A percentile compares a stretch with the other conserved stretches of the same genome.
These are phyloP conservation scores for Fusarium sp. DNA, from an alignment of 2,329 filamentous ascomycete genomes.

Conservation along the genomic window DNA sequence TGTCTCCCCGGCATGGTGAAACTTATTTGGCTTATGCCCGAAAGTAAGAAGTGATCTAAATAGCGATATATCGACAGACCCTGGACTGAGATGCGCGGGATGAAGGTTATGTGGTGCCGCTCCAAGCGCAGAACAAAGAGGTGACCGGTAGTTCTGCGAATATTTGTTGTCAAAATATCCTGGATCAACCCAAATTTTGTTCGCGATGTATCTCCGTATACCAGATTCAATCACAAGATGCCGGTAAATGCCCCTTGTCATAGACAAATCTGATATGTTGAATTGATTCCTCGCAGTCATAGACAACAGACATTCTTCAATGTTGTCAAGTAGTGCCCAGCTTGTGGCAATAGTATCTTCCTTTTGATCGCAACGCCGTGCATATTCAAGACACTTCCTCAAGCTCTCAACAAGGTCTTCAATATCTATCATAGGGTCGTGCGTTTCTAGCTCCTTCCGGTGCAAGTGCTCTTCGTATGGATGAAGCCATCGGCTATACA, in stretches of 20 bases:
- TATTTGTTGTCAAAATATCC: background rate
- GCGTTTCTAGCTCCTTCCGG: background rate
- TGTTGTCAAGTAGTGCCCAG: background rate
- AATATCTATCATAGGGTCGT: background rate
- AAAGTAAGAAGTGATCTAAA: background rate
- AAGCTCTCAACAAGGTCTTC: background rate
- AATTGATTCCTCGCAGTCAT: background rate
- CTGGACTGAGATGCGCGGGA: background rate
- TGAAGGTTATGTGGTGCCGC: background rate
- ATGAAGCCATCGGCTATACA: background rate
- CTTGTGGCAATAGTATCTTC: background rate
- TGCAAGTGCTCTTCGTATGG: background rate
- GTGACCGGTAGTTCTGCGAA: background rate
- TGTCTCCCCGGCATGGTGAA: background rate
- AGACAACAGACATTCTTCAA: background rate
- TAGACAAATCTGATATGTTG: background rate
- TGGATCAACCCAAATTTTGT: background rate
- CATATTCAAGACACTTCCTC: background rate
- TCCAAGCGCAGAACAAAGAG: background rate
- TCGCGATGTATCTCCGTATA: background rate
- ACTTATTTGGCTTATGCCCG: background rate
- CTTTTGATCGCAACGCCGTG: background rate
- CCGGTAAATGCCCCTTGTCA: background rate
- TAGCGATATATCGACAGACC: background rate
- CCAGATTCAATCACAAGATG: constrained; percentile 5